Percentiles rank a stretch among this genome's conserved stretches.
Evolutionary conservation across 371 early-diverging fungal species (phyloP).

Genomic region (Apophysomyces ossiformis): DNA sequence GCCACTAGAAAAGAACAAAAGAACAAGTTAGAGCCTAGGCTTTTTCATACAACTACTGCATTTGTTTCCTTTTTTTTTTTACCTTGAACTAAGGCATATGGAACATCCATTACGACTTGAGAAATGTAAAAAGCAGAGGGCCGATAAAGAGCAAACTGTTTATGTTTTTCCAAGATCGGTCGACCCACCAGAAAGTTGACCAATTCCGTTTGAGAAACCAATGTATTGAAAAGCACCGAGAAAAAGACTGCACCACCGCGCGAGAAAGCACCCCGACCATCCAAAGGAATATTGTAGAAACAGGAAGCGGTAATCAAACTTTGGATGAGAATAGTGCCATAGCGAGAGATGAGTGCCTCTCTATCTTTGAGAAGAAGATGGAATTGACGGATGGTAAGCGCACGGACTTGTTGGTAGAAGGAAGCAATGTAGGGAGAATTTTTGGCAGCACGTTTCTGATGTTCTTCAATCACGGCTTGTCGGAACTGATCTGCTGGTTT

Average conservation of each 20-base stretch:
- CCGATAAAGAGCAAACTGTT: conserved; percentile 65
- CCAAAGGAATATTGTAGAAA: conserved; percentile 58
- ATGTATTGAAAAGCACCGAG: conserved; percentile 55
- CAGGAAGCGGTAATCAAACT: conserved; percentile 70
- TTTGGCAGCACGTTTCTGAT: conserved; percentile 57
- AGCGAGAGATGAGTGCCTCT: conserved; percentile 57
- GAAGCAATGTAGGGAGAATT: conserved; percentile 63
- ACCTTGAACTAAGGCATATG: conserved; percentile 40
- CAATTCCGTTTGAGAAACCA: conserved; percentile 54
- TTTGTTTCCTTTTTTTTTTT: conserved; percentile 16
- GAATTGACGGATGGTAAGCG: conserved; percentile 61
- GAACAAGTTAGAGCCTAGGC: conserved; percentile 44
- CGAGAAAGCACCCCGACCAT: conserved; percentile 63
- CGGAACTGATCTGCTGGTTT: conserved; percentile 51
- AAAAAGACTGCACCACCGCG: conserved; percentile 74
- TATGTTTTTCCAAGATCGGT: conserved; percentile 67
- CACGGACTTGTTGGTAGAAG: conserved; percentile 60
- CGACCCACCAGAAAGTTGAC: conserved; percentile 56
- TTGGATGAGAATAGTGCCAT: conserved; percentile 59
- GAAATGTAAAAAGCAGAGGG: conserved; percentile 65
- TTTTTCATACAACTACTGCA: too few species aligned
- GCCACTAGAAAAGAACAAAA: conserved; percentile 50
- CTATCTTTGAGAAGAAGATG: conserved; percentile 55
- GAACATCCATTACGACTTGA: conserved; percentile 49
- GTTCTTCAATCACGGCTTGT: conserved; percentile 51